These are phyloP conservation scores for Phoma herbarum DNA, from an alignment of 2,329 filamentous ascomycete species.

Conservation along the genomic window DNA sequence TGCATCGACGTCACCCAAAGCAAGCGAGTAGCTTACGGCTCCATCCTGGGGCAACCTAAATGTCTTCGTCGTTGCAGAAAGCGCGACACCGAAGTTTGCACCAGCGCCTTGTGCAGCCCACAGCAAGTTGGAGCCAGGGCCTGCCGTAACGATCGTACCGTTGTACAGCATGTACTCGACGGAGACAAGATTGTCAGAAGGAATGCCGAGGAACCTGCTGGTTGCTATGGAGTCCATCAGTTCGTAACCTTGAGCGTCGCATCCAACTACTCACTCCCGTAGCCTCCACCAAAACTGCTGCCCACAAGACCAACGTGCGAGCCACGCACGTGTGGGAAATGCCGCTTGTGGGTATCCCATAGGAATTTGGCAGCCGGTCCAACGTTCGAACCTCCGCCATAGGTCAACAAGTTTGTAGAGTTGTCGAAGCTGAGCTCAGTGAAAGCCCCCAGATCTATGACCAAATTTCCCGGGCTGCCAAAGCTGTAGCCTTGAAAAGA, in stretches of 20 bases:
- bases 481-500: conserved; percentile 27
- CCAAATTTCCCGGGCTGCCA: conserved; percentile 23
- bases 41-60: conserved; percentile 14
- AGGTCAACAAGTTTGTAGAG: conserved; percentile 24
- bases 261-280: conserved; percentile 5
- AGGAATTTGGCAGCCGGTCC: conserved; percentile 22
- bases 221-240: conserved; percentile 4
- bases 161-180: conserved; percentile 26
- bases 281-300: conserved; percentile 22
- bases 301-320: conserved; percentile 22
- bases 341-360: conserved; percentile 16
- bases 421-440: conserved; percentile 23
- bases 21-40: conserved; percentile 22
- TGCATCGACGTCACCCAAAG: conserved; percentile 3
- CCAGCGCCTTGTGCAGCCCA: conserved; percentile 28
- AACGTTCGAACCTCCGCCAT: conserved; percentile 22
- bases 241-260: not conserved
- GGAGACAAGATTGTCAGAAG: conserved; percentile 22
- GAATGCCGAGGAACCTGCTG: conserved; percentile 18
- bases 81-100: conserved; percentile 20
- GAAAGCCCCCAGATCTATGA: conserved; percentile 22
- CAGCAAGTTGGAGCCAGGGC: conserved; percentile 19
- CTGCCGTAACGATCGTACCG: conserved; percentile 19
- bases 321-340: conserved; percentile 24
- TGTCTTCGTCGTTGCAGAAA: conserved; percentile 24